Evolutionary conservation across 2,329 filamentous ascomycete genomes (phyloP).

Genomic region (Diaporthe vaccinii): DNA sequence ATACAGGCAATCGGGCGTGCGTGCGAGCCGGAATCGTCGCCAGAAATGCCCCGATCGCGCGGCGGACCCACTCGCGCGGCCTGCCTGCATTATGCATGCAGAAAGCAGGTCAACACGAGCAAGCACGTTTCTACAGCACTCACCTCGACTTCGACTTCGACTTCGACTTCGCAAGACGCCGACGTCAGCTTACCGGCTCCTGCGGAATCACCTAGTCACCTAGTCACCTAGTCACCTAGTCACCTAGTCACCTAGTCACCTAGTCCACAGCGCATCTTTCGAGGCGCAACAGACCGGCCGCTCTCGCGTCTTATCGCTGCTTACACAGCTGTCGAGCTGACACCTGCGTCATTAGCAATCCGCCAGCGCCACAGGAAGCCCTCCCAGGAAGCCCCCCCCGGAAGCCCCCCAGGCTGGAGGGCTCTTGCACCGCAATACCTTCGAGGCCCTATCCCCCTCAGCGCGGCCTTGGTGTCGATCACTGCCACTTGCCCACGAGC

Average conservation of each 20-base stretch:
- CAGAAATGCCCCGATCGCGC: conserved; percentile 18
- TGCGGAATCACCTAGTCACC: conserved; percentile 5
- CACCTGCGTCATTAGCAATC: conserved; percentile 24
- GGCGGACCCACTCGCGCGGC: background rate
- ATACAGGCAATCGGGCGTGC: background rate
- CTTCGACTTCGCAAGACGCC: background rate
- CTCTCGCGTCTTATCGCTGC: conserved; percentile 25
- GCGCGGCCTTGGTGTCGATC: conserved; percentile 11
- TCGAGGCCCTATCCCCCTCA: background rate
- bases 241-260: conserved; percentile 2
- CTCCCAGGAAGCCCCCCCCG: background rate
- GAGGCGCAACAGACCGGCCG: conserved; percentile 13
- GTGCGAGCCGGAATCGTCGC: conserved; percentile 10
- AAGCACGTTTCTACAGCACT: conserved; percentile 4
- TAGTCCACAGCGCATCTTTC: conserved; percentile 10
- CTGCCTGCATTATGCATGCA: conserved; percentile 27
- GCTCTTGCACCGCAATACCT: background rate
- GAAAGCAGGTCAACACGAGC: conserved; percentile 23
- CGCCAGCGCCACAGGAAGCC: background rate
- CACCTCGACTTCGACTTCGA: background rate
- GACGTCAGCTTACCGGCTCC: conserved; percentile 28
- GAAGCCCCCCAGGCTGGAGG: background rate
- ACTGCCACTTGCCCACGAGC: conserved; percentile 2
- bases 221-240: conserved; percentile 10
- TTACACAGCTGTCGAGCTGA: conserved; percentile 12